A percentile compares a stretch with the other conserved stretches of the same genome.
These are phyloP conservation scores for Medicago ruthenica DNA, from an alignment of 306 rosid species.

Conservation along the genomic window DNA sequence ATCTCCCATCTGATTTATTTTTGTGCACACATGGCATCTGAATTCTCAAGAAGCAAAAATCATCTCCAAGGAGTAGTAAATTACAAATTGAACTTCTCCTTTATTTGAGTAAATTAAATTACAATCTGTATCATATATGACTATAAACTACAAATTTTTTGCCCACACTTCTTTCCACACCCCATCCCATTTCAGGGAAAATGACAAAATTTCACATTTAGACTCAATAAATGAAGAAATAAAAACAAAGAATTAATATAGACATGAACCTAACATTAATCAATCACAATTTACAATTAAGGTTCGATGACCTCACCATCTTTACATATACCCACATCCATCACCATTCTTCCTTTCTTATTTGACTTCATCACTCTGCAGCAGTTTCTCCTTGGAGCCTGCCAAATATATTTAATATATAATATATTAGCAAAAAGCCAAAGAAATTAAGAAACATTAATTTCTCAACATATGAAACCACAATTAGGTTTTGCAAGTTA, in stretches of 20 bases:
- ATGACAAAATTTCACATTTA: constrained; percentile 40
- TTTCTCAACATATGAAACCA: too few species aligned
- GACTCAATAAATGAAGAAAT: constrained; percentile 54
- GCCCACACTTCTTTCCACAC: constrained; percentile 33
- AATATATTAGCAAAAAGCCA: constrained; percentile 1
- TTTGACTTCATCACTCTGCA: constrained; percentile 72
- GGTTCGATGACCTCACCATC: constrained; percentile 78
- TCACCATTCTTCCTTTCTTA: constrained; percentile 65
- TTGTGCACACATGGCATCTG: neutral
- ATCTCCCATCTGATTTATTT: neutral
- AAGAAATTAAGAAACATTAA: constrained; percentile 10
- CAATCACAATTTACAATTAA: constrained; percentile 3
- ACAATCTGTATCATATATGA: constrained; percentile 17
- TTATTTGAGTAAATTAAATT: constrained; percentile 27
- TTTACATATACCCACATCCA: constrained; percentile 78
- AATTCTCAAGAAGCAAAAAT: neutral
- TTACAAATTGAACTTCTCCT: constrained; percentile 15
- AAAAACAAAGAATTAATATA: constrained; percentile 37
- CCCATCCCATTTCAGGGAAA: constrained; percentile 22
- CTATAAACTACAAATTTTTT: constrained; percentile 33
- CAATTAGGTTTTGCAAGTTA: neutral
- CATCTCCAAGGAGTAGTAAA: neutral
- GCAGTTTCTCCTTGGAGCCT: constrained; percentile 96
- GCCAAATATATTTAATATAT: constrained; percentile 18
- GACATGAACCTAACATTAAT: constrained; percentile 28